These are phyloP conservation scores for Harringtonia aguacate DNA, from an alignment of 2,329 filamentous ascomycete genomes.

Conservation along the genomic window DNA sequence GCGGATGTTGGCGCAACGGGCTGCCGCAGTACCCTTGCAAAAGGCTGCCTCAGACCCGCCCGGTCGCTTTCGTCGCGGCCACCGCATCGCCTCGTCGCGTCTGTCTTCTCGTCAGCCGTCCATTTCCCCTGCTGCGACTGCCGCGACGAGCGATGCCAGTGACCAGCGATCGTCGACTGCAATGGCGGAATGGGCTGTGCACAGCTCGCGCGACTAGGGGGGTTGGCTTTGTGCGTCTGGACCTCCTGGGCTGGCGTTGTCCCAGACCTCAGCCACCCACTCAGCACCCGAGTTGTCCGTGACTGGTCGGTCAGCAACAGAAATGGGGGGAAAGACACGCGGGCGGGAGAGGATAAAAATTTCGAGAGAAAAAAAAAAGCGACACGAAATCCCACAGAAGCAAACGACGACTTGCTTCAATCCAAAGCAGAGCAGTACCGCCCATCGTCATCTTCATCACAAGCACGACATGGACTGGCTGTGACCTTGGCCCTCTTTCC, in stretches of 20 bases:
- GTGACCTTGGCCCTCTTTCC: not conserved
- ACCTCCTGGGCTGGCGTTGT: not conserved
- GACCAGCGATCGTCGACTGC: no score
- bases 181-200: no score
- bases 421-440: not conserved
- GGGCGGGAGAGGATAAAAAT: not conserved
- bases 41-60: constrained; percentile 3
- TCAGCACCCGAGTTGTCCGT: constrained; percentile 7
- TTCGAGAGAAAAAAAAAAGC: no score
- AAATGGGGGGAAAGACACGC: not conserved
- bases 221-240: not conserved
- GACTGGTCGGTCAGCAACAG: constrained; percentile 1
- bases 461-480: not conserved
- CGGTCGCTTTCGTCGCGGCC: no score
- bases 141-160: no score
- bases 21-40: not conserved
- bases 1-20: not conserved
- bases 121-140: no score
- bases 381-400: not conserved
- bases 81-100: no score
- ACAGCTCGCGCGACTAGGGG: not conserved
- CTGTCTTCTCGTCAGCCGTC: no score
- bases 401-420: not conserved
- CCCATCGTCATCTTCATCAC: not conserved
- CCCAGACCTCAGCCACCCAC: constrained; percentile 5